Conservation (phyloP, 78 protist species). For the Pelomyxa schiedti region DNA sequence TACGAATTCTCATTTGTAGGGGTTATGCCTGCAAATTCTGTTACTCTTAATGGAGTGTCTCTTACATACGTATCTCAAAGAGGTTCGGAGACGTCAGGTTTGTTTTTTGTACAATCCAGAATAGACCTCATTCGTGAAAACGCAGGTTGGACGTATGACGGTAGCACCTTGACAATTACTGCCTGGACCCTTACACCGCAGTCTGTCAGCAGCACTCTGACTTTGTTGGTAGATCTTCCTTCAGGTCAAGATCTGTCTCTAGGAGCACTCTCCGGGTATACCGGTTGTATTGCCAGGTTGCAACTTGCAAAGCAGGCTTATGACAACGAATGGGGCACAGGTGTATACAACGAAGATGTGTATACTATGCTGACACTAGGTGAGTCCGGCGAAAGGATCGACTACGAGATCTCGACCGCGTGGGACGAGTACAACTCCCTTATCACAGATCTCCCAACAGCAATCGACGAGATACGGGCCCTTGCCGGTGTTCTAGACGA, state of each 20-base stretch:
- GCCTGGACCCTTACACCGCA: background rate
- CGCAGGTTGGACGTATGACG: background rate
- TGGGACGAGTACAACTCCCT: background rate
- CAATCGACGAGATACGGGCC: too few species aligned
- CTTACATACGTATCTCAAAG: too few species aligned
- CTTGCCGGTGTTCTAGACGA: too few species aligned
- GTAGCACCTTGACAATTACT: background rate
- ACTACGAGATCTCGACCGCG: background rate
- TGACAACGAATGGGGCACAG: background rate
- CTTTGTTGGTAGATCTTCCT: background rate
- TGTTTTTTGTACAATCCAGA: background rate
- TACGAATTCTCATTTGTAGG: background rate
- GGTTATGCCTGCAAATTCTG: background rate
- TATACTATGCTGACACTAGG: background rate
- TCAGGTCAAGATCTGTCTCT: too few species aligned
- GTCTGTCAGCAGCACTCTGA: background rate
- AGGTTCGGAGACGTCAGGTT: too few species aligned
- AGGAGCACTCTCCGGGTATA: background rate
- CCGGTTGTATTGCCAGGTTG: background rate
- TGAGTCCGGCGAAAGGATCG: background rate
- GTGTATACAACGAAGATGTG: background rate
- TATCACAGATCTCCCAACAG: too few species aligned
- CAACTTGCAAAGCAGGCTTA: background rate
- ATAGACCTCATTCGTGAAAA: background rate
- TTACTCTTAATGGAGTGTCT: conserved; percentile 2